Evolutionary conservation across 352 stramenopile genomes (phyloP).

Genomic region (Globisporangium spinosum): DNA sequence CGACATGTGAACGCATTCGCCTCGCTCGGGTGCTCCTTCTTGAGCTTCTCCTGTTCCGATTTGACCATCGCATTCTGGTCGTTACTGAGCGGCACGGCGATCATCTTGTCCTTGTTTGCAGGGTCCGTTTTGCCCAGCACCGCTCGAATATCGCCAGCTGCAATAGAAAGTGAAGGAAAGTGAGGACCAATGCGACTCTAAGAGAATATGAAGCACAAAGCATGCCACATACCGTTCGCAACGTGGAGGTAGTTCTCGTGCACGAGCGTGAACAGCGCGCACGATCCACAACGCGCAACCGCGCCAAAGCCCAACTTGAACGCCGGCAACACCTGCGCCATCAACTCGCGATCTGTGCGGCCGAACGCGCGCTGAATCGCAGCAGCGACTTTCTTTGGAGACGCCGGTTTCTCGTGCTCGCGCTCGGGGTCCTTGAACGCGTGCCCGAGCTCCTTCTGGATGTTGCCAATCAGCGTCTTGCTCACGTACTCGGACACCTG

Average conservation of each 20-base stretch:
- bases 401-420: constrained; percentile 24
- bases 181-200: not conserved
- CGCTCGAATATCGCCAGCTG: constrained; percentile 75
- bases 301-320: constrained; percentile 91
- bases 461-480: constrained; percentile 75
- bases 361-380: constrained; percentile 84
- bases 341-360: constrained; percentile 82
- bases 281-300: constrained; percentile 86
- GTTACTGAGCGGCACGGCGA: constrained; percentile 77
- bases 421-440: constrained; percentile 35
- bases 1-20: constrained; percentile 90
- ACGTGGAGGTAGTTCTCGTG: constrained; percentile 77
- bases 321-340: constrained; percentile 70
- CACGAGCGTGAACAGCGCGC: constrained; percentile 79
- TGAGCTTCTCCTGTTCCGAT: constrained; percentile 83
- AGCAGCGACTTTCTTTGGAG: constrained; percentile 49
- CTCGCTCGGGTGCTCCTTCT: constrained; percentile 83
- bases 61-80: constrained; percentile 92
- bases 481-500: constrained; percentile 89
- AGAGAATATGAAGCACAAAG: not conserved
- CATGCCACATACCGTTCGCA: constrained; percentile 51
- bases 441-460: constrained; percentile 64
- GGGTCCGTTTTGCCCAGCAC: constrained; percentile 57
- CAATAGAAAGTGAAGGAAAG: not conserved
- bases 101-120: constrained; percentile 34